Conservation (phyloP, 2,329 filamentous ascomycete genomes). For the Hypoxylon sp. region DNA sequence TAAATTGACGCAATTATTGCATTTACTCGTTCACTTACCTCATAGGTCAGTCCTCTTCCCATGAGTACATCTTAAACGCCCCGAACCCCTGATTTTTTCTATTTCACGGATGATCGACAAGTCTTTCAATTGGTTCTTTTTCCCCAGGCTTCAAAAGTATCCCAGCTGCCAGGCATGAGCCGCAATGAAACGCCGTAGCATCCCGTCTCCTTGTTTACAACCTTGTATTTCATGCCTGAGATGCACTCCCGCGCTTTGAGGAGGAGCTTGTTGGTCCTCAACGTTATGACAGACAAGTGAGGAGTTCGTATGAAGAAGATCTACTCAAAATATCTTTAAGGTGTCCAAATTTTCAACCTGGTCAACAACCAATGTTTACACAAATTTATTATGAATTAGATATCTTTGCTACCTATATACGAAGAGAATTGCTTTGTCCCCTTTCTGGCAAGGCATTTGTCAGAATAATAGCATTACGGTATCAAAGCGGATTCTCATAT, state of each 20-base stretch:
- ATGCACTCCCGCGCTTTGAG: constrained; percentile 33
- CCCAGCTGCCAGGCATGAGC: constrained; percentile 22
- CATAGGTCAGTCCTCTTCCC: background rate
- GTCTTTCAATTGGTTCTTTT: constrained; percentile 45
- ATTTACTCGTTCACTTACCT: constrained; percentile 8
- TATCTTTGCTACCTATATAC: background rate
- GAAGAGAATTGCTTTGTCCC: constrained; percentile 11
- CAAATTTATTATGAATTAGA: constrained; percentile 3
- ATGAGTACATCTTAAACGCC: background rate
- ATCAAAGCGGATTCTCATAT: background rate
- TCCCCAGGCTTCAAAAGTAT: constrained; percentile 39
- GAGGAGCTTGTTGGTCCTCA: constrained; percentile 24
- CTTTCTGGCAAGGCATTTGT: background rate
- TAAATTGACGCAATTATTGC: background rate
- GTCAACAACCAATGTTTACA: background rate
- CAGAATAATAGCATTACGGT: background rate
- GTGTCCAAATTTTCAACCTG: background rate
- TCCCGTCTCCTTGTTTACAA: constrained; percentile 37
- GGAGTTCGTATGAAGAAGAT: background rate
- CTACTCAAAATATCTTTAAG: background rate
- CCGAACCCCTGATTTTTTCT: background rate
- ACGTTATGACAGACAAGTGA: constrained; percentile 10
- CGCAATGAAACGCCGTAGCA: constrained; percentile 40
- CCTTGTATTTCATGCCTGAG: constrained; percentile 27
- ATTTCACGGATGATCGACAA: constrained; percentile 30